These are phyloP conservation scores for Exophiala viscosa DNA, from an alignment of 2,329 filamentous ascomycete genomes.

Conservation along the genomic window DNA sequence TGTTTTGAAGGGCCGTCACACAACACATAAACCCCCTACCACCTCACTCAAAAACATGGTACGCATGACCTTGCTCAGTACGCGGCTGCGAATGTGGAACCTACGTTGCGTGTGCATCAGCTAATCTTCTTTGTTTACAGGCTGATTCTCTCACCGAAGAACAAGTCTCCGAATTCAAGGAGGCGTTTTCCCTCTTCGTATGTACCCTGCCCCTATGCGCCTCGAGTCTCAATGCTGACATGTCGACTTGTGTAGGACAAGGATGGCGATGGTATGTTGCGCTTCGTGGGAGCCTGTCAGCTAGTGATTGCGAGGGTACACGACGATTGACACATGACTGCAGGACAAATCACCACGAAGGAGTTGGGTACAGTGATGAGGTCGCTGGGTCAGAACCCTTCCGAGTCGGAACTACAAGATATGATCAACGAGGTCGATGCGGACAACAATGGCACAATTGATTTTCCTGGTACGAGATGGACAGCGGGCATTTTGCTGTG, in stretches of 20 bases:
- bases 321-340: constrained; percentile 2
- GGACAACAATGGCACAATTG: constrained; percentile 89
- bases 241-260: constrained; percentile 61
- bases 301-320: neutral
- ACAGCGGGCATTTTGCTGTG: neutral
- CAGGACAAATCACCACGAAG: constrained; percentile 89
- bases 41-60: constrained; percentile 16
- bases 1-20: neutral
- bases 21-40: neutral
- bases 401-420: constrained; percentile 83
- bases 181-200: constrained; percentile 99
- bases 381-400: constrained; percentile 84
- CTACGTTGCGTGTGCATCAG: constrained; percentile 2
- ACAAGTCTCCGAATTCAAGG: constrained; percentile 99
- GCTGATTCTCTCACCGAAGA: constrained; percentile 98
- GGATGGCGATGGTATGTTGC: constrained; percentile 79
- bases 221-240: constrained; percentile 23
- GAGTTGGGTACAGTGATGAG: constrained; percentile 88
- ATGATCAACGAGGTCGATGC: constrained; percentile 94
- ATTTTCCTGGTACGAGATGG: constrained; percentile 71
- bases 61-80: neutral
- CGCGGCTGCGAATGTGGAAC: constrained; percentile 16
- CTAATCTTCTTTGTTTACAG: constrained; percentile 47
- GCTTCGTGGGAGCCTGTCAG: neutral
- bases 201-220: constrained; percentile 45